Evolutionary conservation across 495 filamentous ascomycete species (phyloP), one percentile per base, ranked within the genome.

Genomic region (Trichoderma reesei): DNA sequence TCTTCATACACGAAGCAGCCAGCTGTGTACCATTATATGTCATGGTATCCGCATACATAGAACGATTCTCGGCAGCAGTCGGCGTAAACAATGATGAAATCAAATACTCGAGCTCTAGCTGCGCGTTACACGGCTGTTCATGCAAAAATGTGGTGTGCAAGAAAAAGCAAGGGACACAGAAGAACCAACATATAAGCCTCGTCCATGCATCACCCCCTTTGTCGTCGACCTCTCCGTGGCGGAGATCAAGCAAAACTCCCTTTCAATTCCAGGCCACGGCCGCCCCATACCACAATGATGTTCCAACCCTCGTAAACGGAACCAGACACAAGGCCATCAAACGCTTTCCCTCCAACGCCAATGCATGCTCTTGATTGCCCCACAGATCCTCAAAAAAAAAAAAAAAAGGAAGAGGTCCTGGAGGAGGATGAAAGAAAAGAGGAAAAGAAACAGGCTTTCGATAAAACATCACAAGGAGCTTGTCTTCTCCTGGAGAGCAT

Each of bases 261-360:
- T 48, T 46, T n/a, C 44, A 48, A 8, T n/a, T 10, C 31, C 51
- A 56, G 8, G 14, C 18, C 26, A 33, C 51, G 31, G 3, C 51
- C 26, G 18, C 51, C 26, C n/a, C n/a, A 14, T 13, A 56, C 9
- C 8, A 14, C 11, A 39, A 2, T 3, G 31, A 56, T 33, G 16
- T 33, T 26, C 34, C 26, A 31, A 56, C 11, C 51, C 51, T 18
- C 51, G 34, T 34, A 1, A 6, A 31, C 51, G n/a, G 7, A 56
- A 56, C 11, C 16, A 14, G 26, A 56, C 51, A 34, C 20, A 56
- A 56, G 34, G 51, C 51, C 16, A 56, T 56, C 51, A 56, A 56
- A 56, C 51, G 51, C 51, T 56, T 31, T n/a, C 26, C 51, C 51
- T 56, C 51, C 51, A 34, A 56, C 51, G 51, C 51, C 51, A 14